Conservation (phyloP, 163 green algal species). For the Volvox carteri region DNA sequence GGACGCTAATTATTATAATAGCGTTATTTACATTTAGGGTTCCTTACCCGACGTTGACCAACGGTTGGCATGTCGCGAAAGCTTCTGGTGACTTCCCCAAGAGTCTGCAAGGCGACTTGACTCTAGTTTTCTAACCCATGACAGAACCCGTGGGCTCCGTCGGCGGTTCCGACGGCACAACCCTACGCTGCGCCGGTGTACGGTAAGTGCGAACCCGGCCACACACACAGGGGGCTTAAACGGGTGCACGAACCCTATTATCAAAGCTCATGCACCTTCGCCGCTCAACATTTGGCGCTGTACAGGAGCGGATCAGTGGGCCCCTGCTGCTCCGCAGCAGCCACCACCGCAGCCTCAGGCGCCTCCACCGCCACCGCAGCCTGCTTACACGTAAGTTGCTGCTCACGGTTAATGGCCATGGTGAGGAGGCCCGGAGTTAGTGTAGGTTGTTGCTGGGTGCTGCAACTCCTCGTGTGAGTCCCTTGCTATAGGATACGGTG, state of each 20-base stretch:
- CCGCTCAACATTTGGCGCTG: no score
- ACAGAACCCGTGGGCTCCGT: slow-evolving; percentile 39
- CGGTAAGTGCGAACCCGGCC: no score
- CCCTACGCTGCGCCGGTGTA: slow-evolving; percentile 19
- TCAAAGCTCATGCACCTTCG: no score
- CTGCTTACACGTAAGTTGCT: slow-evolving; percentile 34
- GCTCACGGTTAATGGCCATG: not conserved
- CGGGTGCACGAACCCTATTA: no score
- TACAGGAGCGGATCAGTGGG: slow-evolving; percentile 55
- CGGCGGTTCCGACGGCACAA: not conserved
- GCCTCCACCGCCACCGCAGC: slow-evolving; percentile 20
- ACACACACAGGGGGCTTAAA: no score
- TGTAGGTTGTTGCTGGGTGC: no score
- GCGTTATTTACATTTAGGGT: not conserved
- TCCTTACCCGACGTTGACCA: not conserved
- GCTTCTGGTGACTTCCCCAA: not conserved
- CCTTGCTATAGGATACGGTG: no score
- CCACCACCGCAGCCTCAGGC: slow-evolving; percentile 23
- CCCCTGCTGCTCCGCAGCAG: slow-evolving; percentile 3
- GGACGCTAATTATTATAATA: not conserved
- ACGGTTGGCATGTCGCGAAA: slow-evolving; percentile 5
- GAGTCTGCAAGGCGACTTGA: not conserved
- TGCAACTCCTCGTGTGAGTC: no score
- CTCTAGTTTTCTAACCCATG: not conserved
- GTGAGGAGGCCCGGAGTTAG: no score